Conservation (phyloP, 495 filamentous ascomycete species). For the Niebla homalea region DNA sequence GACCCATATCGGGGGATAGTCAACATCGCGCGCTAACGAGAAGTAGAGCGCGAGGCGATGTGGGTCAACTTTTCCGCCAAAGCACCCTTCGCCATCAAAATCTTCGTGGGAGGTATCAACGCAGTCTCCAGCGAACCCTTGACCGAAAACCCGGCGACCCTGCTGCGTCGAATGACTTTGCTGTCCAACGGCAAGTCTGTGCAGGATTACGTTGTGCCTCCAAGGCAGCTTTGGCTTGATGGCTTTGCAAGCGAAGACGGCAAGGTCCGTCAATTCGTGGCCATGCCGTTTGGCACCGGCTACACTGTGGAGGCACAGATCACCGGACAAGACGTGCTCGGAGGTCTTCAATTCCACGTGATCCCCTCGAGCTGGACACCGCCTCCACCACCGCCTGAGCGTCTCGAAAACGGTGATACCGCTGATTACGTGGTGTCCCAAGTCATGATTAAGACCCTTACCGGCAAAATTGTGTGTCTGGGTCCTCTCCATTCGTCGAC, state of each 20-base stretch:
- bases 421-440: not conserved
- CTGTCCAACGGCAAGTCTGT: constrained; percentile 11
- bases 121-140: constrained; percentile 30
- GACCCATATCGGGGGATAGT: not conserved
- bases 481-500: not conserved
- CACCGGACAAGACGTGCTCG: constrained; percentile 27
- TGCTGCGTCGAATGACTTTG: constrained; percentile 8
- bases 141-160: constrained; percentile 18
- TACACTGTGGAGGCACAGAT: constrained; percentile 38
- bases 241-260: constrained; percentile 24
- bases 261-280: constrained; percentile 17
- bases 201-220: constrained; percentile 37
- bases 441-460: constrained; percentile 19
- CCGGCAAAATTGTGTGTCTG: constrained; percentile 15
- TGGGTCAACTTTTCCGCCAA: constrained; percentile 28
- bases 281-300: constrained; percentile 23
- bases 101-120: constrained; percentile 36
- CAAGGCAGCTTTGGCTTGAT: constrained; percentile 34
- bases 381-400: not conserved
- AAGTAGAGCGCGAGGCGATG: constrained; percentile 29
- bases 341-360: constrained; percentile 36
- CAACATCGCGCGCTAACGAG: not conserved
- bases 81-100: constrained; percentile 28
- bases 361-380: constrained; percentile 18
- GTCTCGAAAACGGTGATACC: not conserved